A percentile compares a stretch with the other conserved stretches of the same genome.
These are phyloP conservation scores for Lithospermum erythrorhizon DNA, from an alignment of 257 asterid genomes.

Conservation along the genomic window DNA sequence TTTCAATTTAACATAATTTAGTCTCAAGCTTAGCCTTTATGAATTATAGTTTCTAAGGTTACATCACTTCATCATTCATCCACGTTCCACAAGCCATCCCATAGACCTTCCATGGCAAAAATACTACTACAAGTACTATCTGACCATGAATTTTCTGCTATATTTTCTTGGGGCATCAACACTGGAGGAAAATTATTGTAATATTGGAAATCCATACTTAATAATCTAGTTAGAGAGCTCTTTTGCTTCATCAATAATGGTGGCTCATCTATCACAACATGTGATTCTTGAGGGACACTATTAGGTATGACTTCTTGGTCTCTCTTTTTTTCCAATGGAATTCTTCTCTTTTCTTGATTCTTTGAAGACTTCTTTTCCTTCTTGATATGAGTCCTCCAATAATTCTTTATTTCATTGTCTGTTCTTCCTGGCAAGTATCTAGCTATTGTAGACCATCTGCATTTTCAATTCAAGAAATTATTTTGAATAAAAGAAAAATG, in stretches of 20 bases:
- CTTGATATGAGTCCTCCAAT: conserved; percentile 34
- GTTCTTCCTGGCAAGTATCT: conserved; percentile 38
- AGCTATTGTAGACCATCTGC: conserved; percentile 35
- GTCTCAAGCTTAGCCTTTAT: too few relatives aligned
- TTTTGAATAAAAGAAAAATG: background rate
- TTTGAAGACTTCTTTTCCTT: conserved; percentile 8
- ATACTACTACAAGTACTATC: conserved; percentile 5
- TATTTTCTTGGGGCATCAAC: conserved; percentile 7
- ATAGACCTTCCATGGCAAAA: conserved; percentile 23
- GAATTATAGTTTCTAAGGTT: too few relatives aligned
- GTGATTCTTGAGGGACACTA: background rate
- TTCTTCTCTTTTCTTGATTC: conserved; percentile 11
- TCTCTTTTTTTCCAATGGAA: background rate
- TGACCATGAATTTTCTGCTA: background rate
- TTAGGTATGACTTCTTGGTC: background rate
- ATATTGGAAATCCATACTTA: conserved; percentile 5
- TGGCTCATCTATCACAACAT: too few relatives aligned
- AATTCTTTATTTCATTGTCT: conserved; percentile 30
- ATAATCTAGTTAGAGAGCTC: background rate
- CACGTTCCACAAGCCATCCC: conserved; percentile 45
- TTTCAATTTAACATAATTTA: too few relatives aligned
- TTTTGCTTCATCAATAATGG: too few relatives aligned
- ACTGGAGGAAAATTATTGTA: background rate
- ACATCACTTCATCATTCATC: conserved; percentile 6
- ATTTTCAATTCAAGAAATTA: too few relatives aligned